These are phyloP conservation scores for Dictyostelium discoideum DNA, from an alignment of 78 protist genomes.

Conservation along the genomic window dicty_2.7 NC_007088.5:2734001-2734500, in stretches of 20 bases:
- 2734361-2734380: background rate
- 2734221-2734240: constrained; percentile 86
- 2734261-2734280: constrained; percentile 91
- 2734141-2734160: constrained; percentile 10
- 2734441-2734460: background rate
- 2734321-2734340: constrained; percentile 96
- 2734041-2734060: constrained; percentile 7
- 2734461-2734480: background rate
- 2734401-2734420: constrained; percentile 75
- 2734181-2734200: background rate
- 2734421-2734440: constrained; percentile 69
- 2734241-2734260: constrained; percentile 85
- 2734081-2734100: constrained; percentile 82
- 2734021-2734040: constrained; percentile 12
- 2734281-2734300: constrained; percentile 93
- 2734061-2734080: constrained; percentile 83
- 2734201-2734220: constrained; percentile 3
- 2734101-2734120: constrained; percentile 85
- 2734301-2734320: constrained; percentile 80
- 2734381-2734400: constrained; percentile 75
- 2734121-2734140: background rate
- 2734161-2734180: constrained; percentile 38
- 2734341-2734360: constrained; percentile 89
- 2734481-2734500: background rate
- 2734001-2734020: background rate